Conservation (phyloP, 2,329 filamentous ascomycete species). For the Sporothrix protearum region DNA sequence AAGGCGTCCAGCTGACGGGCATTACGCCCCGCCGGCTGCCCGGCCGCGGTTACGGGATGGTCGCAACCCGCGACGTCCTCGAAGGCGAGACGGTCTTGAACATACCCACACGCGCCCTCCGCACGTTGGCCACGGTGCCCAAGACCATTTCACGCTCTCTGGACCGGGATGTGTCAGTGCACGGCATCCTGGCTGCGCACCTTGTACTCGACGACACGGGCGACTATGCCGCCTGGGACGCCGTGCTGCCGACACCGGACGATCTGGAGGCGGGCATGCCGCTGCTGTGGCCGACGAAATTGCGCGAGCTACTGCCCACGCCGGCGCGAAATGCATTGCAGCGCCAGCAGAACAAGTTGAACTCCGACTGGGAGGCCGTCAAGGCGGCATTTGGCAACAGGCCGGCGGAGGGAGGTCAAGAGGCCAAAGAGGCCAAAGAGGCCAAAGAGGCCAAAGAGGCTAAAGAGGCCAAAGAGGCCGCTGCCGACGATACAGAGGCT, state of each 20-base stretch:
- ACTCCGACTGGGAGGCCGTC: constrained; percentile 39
- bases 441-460: not conserved
- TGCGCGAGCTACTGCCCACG: constrained; percentile 47
- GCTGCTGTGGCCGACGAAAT: constrained; percentile 46
- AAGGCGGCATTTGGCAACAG: constrained; percentile 29
- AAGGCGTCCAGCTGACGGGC: constrained; percentile 64
- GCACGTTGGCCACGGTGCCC: constrained; percentile 61
- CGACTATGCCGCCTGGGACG: constrained; percentile 57
- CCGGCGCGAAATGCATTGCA: constrained; percentile 45
- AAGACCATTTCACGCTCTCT: constrained; percentile 50
- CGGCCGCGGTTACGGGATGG: constrained; percentile 72
- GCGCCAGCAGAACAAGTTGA: constrained; percentile 49
- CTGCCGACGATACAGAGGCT: not conserved
- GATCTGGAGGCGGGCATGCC: constrained; percentile 54
- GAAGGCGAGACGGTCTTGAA: constrained; percentile 57
- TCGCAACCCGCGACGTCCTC: constrained; percentile 64
- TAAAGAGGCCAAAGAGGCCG: not conserved
- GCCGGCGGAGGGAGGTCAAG: not conserved
- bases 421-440: not conserved
- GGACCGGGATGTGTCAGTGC: constrained; percentile 56
- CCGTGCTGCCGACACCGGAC: constrained; percentile 60
- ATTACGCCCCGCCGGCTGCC: constrained; percentile 65
- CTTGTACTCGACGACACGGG: constrained; percentile 53
- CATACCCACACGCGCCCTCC: constrained; percentile 61
- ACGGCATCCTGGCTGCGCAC: constrained; percentile 69